phyloP scores from a whole-genome alignment of 768 basidiomycete genomes.

The Trametes villosa region DNA sequence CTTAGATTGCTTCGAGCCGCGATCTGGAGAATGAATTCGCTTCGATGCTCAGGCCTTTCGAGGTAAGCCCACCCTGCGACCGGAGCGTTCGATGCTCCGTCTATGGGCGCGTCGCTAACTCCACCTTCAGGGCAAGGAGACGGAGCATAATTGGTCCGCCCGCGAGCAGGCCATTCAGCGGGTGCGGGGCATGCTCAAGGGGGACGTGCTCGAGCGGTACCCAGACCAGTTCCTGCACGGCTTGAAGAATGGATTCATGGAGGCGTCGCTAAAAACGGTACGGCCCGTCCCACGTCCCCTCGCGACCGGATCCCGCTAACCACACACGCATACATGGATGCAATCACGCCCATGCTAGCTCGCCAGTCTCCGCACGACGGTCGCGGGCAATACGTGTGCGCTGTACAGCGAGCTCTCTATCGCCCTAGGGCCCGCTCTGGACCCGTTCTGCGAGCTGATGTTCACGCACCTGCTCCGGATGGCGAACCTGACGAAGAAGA shows the following conservation, averaged over 20 bases:
- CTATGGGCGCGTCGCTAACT: background rate
- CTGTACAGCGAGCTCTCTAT: conserved; percentile 77
- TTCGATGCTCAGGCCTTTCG: conserved; percentile 78
- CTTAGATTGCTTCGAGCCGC: conserved; percentile 77
- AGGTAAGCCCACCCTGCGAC: conserved; percentile 48
- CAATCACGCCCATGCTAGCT: conserved; percentile 52
- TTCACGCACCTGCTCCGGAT: conserved; percentile 81
- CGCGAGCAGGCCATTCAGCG: conserved; percentile 78
- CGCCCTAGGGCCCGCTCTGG: conserved; percentile 68
- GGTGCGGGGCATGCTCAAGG: conserved; percentile 89
- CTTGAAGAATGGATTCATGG: conserved; percentile 78
- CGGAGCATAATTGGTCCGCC: conserved; percentile 92
- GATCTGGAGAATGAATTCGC: conserved; percentile 89
- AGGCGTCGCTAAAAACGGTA: conserved; percentile 85
- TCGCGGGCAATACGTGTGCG: conserved; percentile 75
- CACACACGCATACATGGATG: conserved; percentile 3
- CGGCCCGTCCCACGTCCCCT: conserved; percentile 34
- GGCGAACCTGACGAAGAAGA: conserved; percentile 92
- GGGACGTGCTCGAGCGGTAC: conserved; percentile 77
- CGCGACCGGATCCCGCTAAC: conserved; percentile 14
- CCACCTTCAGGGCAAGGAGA: conserved; percentile 81
- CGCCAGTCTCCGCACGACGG: conserved; percentile 87
- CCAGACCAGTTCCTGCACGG: conserved; percentile 73
- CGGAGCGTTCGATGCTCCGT: background rate
- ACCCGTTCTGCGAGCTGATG: conserved; percentile 79